Evolutionary conservation across 768 basidiomycete genomes (phyloP).

Genomic region (Mycena vitilis): DNA sequence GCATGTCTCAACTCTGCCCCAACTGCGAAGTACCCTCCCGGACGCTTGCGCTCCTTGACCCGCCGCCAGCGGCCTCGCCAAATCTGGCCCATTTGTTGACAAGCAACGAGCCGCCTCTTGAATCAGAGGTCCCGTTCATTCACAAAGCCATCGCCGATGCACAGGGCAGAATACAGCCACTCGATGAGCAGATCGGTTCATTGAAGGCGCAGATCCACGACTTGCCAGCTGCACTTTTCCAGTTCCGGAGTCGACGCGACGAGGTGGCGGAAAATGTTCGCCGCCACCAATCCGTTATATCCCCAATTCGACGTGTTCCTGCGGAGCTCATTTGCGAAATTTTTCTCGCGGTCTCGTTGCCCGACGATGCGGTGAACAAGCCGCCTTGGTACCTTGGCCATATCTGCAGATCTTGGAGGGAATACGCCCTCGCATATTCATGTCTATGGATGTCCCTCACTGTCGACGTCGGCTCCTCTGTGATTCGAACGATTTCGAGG

Average conservation of each 20-base stretch:
- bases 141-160: background rate
- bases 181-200: background rate
- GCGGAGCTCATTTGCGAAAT: background rate
- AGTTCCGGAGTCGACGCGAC: too few relatives aligned
- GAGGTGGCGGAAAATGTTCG: background rate
- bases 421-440: too few relatives aligned
- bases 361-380: too few relatives aligned
- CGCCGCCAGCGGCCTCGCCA: too few relatives aligned
- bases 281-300: background rate
- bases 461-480: too few relatives aligned
- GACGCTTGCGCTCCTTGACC: too few relatives aligned
- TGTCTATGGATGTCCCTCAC: too few relatives aligned
- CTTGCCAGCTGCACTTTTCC: background rate
- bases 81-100: background rate
- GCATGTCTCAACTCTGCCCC: too few relatives aligned
- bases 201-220: background rate
- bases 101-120: constrained; percentile 2
- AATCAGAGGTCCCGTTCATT: background rate
- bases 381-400: too few relatives aligned
- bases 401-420: too few relatives aligned
- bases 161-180: background rate
- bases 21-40: too few relatives aligned
- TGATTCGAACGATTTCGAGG: too few relatives aligned
- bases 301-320: background rate
- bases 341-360: background rate